Base-by-base conservation (phyloP, 1,284 basidiomycete genomes). In the Calocybe gambosa region DNA sequence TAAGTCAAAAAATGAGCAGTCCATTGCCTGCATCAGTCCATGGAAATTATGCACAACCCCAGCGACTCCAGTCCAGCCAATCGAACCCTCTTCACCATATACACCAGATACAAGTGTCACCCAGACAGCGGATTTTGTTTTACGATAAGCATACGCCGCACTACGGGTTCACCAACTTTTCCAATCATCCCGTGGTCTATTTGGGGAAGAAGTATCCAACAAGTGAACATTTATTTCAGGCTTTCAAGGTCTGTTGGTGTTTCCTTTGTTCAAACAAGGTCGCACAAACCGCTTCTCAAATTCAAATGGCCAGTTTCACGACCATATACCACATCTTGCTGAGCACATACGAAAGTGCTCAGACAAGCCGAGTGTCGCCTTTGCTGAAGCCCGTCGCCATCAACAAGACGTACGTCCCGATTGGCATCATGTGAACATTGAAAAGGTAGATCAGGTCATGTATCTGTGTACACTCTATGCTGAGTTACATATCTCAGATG, bases 151-250 rank as follows among this genome's bases (percentile, higher is more conserved):
- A 72, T 15, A 64, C 74, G 23, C 76, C 78, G n/a, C 68, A 80
- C 57, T 82, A 82, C 51, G 80, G 78, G 15, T 83, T 84, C 55
- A 82, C 82, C 29, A 83, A 84, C 58, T 84, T 84, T 58, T 82
- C 82, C 12, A 57, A 74, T 0, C 78, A 83, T 53, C 65, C 73
- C 26, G 69, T 84, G 7, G 53, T 63, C 9, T 77, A 76, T 55
- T 65, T 74, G 20, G 75, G 74, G 12, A 77, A 77, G 55, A 64
- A 56, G 44, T 84, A 82, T 55, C 80, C 80, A 3, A 84, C 82
- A 0, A 79, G 78, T 58, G 80, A 84, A 58, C 80, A 84, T 56
- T 63, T 83, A 5, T 82, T 82, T 57, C 82, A 83, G 52, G 75
- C 82, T 3, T 71, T 82, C 65, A 83, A 84, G 61, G 81, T 80